Base-by-base conservation (phyloP, 805 yeast species). In the Citeromyces nyonsensis region DNA sequence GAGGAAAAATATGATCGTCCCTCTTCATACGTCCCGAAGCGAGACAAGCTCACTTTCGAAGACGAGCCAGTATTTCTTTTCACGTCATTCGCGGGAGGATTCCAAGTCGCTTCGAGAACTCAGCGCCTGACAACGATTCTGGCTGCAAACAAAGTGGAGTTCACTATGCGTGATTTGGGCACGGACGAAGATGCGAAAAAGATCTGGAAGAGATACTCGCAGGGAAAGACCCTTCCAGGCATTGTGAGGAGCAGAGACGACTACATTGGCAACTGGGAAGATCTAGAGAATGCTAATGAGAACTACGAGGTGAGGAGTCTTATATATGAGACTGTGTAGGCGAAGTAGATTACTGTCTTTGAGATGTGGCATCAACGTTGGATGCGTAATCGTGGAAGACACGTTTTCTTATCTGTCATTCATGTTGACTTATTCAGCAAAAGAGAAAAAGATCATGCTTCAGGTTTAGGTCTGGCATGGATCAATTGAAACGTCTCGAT, bases 11-110 rank as follows among this genome's bases (percentile, higher is more conserved):
- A 20, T 15, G 35, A 22, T 7, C 28, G 12, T 10, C 20, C 13
- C 30, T 40, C 57, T 18, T 48, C 51, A 3, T 51, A 35, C 40
- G 59, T 55, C 33, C 53, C 60, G 12, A 51, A 51, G 33, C 45
- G 40, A 5, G 24, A 36, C 3, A 54, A 53, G 34, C 43, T 55
- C 52, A 41, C 52, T 3, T 55, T 53, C 39, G 63, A 59, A 37
- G 57, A 59, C 35, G 70, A 67, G 39, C 86, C 91, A 2, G 74
- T 84, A 14, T 83, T 71, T 50, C 50, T 85, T 15, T 84, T 63
- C 56, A 85, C 95, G 0, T 86, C 95, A 1, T 59, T 84, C 29
- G 88, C 94, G 1, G 93, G 94, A 18, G 93, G 91, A 1, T 75
- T 73, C 66, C 80, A 78, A 49, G 71, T 86, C 51, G 69, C 75